Evolutionary conservation across 768 basidiomycete genomes (phyloP), one percentile per base, ranked within the genome.

Genomic region (Lentinula raphanica): DNA sequence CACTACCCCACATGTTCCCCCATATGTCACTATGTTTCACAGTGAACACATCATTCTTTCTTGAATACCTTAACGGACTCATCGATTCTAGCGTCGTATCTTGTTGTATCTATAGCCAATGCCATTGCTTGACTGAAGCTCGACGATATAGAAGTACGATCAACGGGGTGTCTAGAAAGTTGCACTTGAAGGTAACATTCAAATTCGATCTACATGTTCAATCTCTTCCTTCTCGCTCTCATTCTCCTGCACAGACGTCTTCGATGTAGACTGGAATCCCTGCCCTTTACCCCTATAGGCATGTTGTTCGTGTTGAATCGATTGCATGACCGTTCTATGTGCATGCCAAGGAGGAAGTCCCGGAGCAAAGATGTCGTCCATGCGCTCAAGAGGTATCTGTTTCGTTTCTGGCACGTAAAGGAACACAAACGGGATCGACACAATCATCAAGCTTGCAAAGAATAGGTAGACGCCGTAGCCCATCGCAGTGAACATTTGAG

Each of bases 401-500:
- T 72, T 75, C 19, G 76, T 76, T 62, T 78, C 75, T 1, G 76
- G 76, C 11, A 79, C 64, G 31, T 76, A 59, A 55, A 75, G 63
- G 56, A 61, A 75, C 23, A 73, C 63, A 58, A 65, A 76, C 7
- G 69, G 64, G 31, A 75, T 66, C 6, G 75, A 72, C 28, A 69
- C 28, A 11, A 69, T 54, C 69, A 71, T 74, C 56, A 73, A 62
- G 11, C 65, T 63, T 27, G 73, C 72, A 44, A 74, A 73, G 64
- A 73, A 69, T 2, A 76, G 58, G 60, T 74, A 76, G 13, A 76
- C 72, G 21, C 72, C 72, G 49, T 69, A 74, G n/a, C 67, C 69
- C 69, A 74, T 73, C 2, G 62, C 54, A 1, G 65, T 58, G 61
- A 74, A 74, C 73, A 73, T 74, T 46, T 74, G 73, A 3, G 74